Conservation (phyloP, 129 eudicot species). For the Glebionis coronaria region DNA sequence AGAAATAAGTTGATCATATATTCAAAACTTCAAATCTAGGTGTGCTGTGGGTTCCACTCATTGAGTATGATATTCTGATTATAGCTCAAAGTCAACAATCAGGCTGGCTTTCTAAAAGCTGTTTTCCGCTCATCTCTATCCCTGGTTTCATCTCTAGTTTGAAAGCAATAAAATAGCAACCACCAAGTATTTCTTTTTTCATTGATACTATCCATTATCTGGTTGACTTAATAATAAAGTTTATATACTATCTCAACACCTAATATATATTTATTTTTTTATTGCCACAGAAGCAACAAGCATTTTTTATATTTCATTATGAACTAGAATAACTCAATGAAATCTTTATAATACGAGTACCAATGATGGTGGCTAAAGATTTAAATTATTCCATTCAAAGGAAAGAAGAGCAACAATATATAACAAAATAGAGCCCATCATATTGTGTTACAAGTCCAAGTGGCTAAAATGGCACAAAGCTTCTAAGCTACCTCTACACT, state of each 20-base stretch:
- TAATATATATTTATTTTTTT: neutral
- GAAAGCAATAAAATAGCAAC: neutral
- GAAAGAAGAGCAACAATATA: neutral
- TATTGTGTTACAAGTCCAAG: slow-evolving; percentile 10
- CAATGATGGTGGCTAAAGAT: neutral
- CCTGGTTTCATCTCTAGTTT: neutral
- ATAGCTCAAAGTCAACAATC: slow-evolving; percentile 18
- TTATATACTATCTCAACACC: no score
- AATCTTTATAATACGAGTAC: neutral
- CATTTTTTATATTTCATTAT: neutral
- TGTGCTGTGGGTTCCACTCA: slow-evolving; percentile 18
- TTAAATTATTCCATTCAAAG: neutral
- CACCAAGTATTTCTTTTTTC: neutral
- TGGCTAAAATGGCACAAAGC: slow-evolving; percentile 15
- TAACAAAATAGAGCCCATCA: slow-evolving; percentile 20
- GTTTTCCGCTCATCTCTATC: neutral
- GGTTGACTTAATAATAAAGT: neutral
- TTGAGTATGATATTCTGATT: slow-evolving; percentile 5
- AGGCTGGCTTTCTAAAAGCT: slow-evolving; percentile 11
- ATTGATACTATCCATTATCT: neutral
- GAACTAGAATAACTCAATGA: neutral
- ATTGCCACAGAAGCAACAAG: neutral
- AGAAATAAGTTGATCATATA: neutral
- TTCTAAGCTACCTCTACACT: slow-evolving; percentile 23
- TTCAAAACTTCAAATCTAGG: slow-evolving; percentile 23